Evolutionary conservation across 352 stramenopile species (phyloP).

Genomic region (Globisporangium nodosum): DNA sequence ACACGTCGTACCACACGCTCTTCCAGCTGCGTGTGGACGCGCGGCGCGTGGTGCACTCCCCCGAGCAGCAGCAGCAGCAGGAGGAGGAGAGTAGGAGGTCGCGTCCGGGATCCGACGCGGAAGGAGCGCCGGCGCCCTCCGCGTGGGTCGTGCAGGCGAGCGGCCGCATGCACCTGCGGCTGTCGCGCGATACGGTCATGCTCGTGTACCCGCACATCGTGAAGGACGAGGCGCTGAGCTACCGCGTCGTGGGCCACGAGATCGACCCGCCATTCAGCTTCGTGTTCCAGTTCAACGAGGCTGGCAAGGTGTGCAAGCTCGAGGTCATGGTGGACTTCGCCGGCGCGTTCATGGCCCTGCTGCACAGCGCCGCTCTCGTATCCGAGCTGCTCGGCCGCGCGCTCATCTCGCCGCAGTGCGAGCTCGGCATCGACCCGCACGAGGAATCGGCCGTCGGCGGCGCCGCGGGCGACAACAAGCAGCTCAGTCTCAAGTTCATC

Average conservation of each 20-base stretch:
- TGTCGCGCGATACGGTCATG: slow-evolving; percentile 67
- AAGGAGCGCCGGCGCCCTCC: neutral
- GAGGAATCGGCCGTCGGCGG: slow-evolving; percentile 24
- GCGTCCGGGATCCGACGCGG: no score
- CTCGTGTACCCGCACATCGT: slow-evolving; percentile 66
- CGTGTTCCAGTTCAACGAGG: slow-evolving; percentile 50
- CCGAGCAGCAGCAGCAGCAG: neutral
- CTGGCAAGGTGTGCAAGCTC: slow-evolving; percentile 44
- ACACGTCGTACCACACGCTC: slow-evolving; percentile 60
- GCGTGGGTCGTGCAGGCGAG: slow-evolving; percentile 28
- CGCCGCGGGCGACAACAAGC: slow-evolving; percentile 39
- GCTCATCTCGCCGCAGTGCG: slow-evolving; percentile 48
- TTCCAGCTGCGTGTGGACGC: slow-evolving; percentile 28
- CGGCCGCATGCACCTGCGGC: slow-evolving; percentile 35
- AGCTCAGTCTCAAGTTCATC: slow-evolving; percentile 71
- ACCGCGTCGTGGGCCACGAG: slow-evolving; percentile 49
- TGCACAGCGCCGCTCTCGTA: slow-evolving; percentile 27
- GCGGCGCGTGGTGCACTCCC: slow-evolving; percentile 23
- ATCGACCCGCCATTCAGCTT: slow-evolving; percentile 46
- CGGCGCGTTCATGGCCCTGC: slow-evolving; percentile 40
- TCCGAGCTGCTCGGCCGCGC: slow-evolving; percentile 30
- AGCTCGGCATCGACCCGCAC: slow-evolving; percentile 55
- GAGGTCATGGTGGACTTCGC: slow-evolving; percentile 55
- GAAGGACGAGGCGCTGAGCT: slow-evolving; percentile 37
- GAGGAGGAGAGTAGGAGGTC: neutral